Evolutionary conservation across 2,329 filamentous ascomycete species (phyloP), one percentile per base, ranked within the genome.

Genomic region (Phialophora expanda): DNA sequence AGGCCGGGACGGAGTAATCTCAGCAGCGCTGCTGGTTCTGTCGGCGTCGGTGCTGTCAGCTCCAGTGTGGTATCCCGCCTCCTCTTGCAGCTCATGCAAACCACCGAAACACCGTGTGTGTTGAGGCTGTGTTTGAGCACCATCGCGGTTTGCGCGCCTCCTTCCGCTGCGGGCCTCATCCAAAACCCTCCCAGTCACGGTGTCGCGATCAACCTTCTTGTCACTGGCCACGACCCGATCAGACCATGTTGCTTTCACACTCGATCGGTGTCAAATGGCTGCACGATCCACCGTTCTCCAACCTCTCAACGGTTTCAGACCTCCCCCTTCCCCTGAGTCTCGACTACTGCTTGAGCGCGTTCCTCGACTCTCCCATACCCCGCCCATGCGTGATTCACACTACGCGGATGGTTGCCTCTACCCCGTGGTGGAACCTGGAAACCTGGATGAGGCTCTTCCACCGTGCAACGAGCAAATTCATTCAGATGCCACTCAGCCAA

Each of bases 221-320:
- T 41, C 46, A 53, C 26, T 26, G 46, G 58, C 51, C 30, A n/a
- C 32, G 44, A 53, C 44, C 58, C 17, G 34, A 17, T 32, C 28
- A 26, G 28, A 32, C 58, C 20, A 50, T 38, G 32, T 26, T 30
- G 3, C 48, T 50, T 22, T 57, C 30, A 51, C 34, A n/a, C 53
- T 30, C 53, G 44, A 56, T 24, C 30, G 7, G 61, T 51, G 24
- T 56, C 28, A 20, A 11, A 14, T 51, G 38, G n/a, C 17, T 30
- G 17, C 24, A 48, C 24, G 17, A 48, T 30, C 28, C 38, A 53
- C 41, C 24, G 5, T 61, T 41, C 48, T 48, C 56, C 56, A 61
- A 46, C 57, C 61, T 44, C 53, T 30, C 51, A 55, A 51, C 46
- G 51, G 65, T 67, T 67, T 67, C 65, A 67, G 60, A 56, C 2